Evolutionary conservation across 2,329 filamentous ascomycete genomes (phyloP).

Genomic region (Microsporum canis): DNA sequence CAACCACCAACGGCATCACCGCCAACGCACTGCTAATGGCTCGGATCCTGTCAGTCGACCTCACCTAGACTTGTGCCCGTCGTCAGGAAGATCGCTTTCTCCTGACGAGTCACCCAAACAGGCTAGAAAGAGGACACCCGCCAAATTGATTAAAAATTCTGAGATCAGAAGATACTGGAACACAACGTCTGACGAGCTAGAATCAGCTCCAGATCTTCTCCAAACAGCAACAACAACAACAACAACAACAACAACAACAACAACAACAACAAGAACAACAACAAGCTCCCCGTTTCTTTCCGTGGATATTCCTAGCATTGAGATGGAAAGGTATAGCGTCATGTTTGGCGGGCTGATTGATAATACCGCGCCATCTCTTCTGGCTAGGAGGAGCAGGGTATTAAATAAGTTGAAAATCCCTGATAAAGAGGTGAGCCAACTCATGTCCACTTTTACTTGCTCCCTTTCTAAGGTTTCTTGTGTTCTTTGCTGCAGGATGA

Average conservation of each 20-base stretch:
- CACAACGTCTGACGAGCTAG: conserved; percentile 5
- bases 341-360: conserved; percentile 68
- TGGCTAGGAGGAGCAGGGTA: conserved; percentile 28
- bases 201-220: conserved; percentile 1
- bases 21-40: neutral
- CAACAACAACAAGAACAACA: conserved; percentile 1
- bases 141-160: conserved; percentile 5
- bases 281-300: conserved; percentile 44
- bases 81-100: neutral
- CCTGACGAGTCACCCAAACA: neutral
- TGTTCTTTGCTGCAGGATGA: neutral
- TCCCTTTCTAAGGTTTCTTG: neutral
- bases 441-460: neutral
- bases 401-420: conserved; percentile 44
- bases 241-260: conserved; percentile 8
- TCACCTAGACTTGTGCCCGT: neutral
- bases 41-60: neutral
- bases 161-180: conserved; percentile 6
- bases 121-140: conserved; percentile 2
- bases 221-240: conserved; percentile 3
- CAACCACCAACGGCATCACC: neutral
- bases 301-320: conserved; percentile 67
- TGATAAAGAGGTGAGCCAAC: conserved; percentile 31
- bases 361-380: conserved; percentile 26
- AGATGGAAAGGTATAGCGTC: conserved; percentile 81